Evolutionary conservation across 345 rosid genomes (phyloP), one percentile per base, ranked within the genome.

Genomic region (Microthlaspi erraticum): DNA sequence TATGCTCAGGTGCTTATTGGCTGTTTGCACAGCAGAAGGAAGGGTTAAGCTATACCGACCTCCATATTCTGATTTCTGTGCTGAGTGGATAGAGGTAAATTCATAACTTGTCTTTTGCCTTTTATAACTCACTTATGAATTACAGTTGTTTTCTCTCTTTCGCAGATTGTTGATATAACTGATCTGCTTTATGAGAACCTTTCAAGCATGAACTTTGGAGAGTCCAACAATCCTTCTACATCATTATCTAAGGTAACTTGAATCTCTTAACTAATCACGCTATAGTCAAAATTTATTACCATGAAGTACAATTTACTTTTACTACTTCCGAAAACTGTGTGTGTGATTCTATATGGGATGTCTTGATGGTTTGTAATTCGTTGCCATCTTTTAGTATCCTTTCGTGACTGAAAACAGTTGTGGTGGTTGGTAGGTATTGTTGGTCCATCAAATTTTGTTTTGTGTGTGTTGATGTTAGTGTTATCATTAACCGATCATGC

Each of bases 21-120:
- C 96, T 60, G 81, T 91, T 68, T 94, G 96, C 82, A 78, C 97
- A 12, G 68, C 85, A 0, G 98, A 88, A 75, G 98, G 99, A 53
- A 81, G 79, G 58, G 88, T 91, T 57, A 94, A 91, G 84, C 71
- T 94, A 75, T 94, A 88, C 72, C 86, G 90, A 43, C 84, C 90
- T 56, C 97, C 99, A 8, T 85, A 72, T 81, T 78, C 78, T 72
- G 97, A 91, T 77, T 93, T 87, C 71, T 81, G 81, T 78, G 84
- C 99, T 60, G 96, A 94, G 73, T 94, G 99, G 99, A 72, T 94
- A 68, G 97, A 85, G 96, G 98, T 94, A 39, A 31, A 33, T 9
- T 36, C 49, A 18, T 59, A 3, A 64, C 6, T 2, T 34, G 46
- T 39, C 10, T 41, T 55, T 38, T 64, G 34, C 17, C 5, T 57